Base-by-base conservation (phyloP, 139 green algal genomes). In the Gonium pectorale region DNA sequence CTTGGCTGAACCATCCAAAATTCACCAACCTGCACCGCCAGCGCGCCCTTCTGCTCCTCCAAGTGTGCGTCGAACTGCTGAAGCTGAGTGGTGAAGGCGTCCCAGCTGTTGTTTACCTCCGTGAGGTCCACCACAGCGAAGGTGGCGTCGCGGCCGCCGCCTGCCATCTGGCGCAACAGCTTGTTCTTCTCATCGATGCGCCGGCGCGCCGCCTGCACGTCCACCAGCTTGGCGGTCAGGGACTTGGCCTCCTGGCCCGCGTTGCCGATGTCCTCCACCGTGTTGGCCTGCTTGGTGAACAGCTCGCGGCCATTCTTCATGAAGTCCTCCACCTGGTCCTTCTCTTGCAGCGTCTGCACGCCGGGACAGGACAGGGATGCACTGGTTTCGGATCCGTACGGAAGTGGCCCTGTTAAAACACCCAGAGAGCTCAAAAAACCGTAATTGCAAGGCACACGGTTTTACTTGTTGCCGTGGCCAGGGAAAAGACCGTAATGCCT, bases 111-210 rank as follows among this genome's bases (percentile, higher is more conserved):
- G 86, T 90, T 91, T 0, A 95, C 90, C 31, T 90, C 86, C 6
- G 73, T 77, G 72, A 97, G 86, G 88, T 96, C 93, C 31, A 96
- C 89, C 9, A 72, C 46, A 8, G 83, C 88, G 46, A 88, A 89
- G 22, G 22, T 9, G 21, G 85, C 87, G 38, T 86, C 79, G 17
- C 64, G 40, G 31, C 81, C 81, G 33, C 62, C 79, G 41, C 66
- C 79, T 15, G 86, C 90, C 86, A 93, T 90, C 52, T 91, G 75
- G 0, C 89, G 85, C 79, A 95, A 86, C 72, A 97, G 89, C 83
- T 94, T 90, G 87, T 95, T 94, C 84, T 96, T 96, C 74, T 97
- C 94, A 35, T 95, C 93, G 31, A 96, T 90, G 54, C 92, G 90
- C 24, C 90, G 83, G 26, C 93, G 91, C 60, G 95, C 71, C 75